Percentiles rank a stretch among this genome's conserved stretches.
These are phyloP conservation scores for Phytophthora tubulina DNA, from an alignment of 352 stramenopile genomes.

Conservation along the genomic window DNA sequence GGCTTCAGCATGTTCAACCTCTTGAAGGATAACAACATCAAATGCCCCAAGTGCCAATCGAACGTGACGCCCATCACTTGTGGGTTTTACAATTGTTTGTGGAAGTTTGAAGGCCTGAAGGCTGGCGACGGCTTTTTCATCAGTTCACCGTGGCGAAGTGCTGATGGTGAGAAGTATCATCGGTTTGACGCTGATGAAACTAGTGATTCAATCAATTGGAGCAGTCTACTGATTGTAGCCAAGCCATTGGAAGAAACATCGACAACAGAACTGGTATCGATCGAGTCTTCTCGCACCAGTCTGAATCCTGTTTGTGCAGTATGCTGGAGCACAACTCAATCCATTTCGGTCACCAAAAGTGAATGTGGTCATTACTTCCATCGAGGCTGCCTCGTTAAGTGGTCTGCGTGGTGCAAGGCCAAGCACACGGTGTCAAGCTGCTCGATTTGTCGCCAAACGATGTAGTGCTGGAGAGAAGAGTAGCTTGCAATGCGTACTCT, in stretches of 20 bases:
- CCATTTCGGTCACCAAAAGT: background rate
- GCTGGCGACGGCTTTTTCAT: conserved; percentile 14
- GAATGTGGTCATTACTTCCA: conserved; percentile 29
- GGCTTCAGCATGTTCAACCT: conserved; percentile 39
- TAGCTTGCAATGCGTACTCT: background rate
- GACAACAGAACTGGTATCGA: background rate
- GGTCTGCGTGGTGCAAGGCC: conserved; percentile 14
- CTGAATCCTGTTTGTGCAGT: background rate
- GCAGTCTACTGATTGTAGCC: conserved; percentile 23
- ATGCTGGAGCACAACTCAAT: background rate
- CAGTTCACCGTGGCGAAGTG: conserved; percentile 35
- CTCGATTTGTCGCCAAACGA: conserved; percentile 9
- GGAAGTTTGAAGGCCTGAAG: conserved; percentile 44
- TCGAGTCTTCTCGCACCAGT: background rate
- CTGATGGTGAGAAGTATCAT: conserved; percentile 26
- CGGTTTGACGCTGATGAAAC: conserved; percentile 34
- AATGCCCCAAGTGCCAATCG: conserved; percentile 30
- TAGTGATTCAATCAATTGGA: conserved; percentile 27
- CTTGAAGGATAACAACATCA: conserved; percentile 6
- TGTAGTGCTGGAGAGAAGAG: background rate
- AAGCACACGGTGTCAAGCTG: conserved; percentile 9
- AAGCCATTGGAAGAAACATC: conserved; percentile 5
- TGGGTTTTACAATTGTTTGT: conserved; percentile 49
- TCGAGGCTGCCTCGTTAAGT: background rate
- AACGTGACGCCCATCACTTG: conserved; percentile 36